Evolutionary conservation across 2,329 filamentous ascomycete species (phyloP).

Genomic region (Xenoacremonium recifei): DNA sequence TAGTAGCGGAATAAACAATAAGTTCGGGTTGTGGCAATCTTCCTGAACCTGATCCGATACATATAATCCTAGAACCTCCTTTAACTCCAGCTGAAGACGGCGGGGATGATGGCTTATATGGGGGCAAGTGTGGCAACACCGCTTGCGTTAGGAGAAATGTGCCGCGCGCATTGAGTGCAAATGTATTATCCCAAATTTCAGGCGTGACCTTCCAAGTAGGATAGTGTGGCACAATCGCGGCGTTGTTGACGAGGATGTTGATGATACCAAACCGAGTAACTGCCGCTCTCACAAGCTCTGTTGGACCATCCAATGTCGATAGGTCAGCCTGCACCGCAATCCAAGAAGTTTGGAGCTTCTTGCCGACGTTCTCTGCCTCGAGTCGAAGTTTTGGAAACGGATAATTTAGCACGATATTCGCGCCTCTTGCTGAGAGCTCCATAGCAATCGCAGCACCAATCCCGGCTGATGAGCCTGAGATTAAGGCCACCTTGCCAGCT

Average conservation of each 20-base stretch:
- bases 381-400: conserved; percentile 34
- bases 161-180: conserved; percentile 41
- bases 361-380: conserved; percentile 15
- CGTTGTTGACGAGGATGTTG: conserved; percentile 39
- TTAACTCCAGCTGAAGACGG: conserved; percentile 8
- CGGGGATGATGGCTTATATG: too few relatives aligned
- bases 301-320: conserved; percentile 34
- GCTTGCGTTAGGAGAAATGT: conserved; percentile 41
- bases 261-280: conserved; percentile 33
- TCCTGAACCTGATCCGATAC: conserved; percentile 37
- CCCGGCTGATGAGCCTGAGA: conserved; percentile 26
- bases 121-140: conserved; percentile 36
- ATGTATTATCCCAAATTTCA: conserved; percentile 37
- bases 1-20: conserved; percentile 49
- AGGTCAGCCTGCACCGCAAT: conserved; percentile 44
- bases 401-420: conserved; percentile 49
- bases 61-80: conserved; percentile 38
- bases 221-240: conserved; percentile 34
- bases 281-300: conserved; percentile 33
- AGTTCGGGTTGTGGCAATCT: conserved; percentile 30
- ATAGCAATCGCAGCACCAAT: conserved; percentile 44
- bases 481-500: conserved; percentile 15
- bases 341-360: conserved; percentile 24
- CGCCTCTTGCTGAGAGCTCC: conserved; percentile 44
- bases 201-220: conserved; percentile 37